Evolutionary conservation across 306 rosid species (phyloP).

Genomic region (Quillaja saponaria): DNA sequence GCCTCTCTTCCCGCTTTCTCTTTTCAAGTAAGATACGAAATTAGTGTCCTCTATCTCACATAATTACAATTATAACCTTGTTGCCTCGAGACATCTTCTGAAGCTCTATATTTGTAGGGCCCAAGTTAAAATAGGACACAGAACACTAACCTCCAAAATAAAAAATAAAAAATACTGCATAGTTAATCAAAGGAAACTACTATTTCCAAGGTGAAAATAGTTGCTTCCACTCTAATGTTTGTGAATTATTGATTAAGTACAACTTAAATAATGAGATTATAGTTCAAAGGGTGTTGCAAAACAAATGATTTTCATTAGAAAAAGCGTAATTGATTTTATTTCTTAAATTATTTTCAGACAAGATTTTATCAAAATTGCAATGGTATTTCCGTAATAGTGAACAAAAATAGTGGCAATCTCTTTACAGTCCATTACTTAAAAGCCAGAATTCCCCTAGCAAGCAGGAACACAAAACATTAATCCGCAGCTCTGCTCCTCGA

Average conservation of each 20-base stretch:
- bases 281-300: no score
- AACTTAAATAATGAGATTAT: not conserved
- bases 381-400: constrained; percentile 60
- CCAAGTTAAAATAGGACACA: no score
- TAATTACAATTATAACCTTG: constrained; percentile 41
- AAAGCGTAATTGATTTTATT: no score
- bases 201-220: no score
- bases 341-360: no score
- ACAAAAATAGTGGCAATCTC: constrained; percentile 37
- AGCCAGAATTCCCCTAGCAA: constrained; percentile 26
- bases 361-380: no score
- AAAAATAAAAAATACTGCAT: no score
- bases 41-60: constrained; percentile 3
- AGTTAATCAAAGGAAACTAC: no score
- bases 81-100: constrained; percentile 19
- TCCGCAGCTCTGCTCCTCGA: not conserved
- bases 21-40: constrained; percentile 37
- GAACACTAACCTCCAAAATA: no score
- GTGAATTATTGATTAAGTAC: no score
- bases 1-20: constrained; percentile 51
- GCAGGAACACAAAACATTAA: not conserved
- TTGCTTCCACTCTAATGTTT: no score
- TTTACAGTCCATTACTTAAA: constrained; percentile 53
- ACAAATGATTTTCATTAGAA: no score
- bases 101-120: constrained; percentile 20